Evolutionary conservation across 1,284 basidiomycete genomes (phyloP), one percentile per base, ranked within the genome.

Genomic region (Coniferiporia weirii): DNA sequence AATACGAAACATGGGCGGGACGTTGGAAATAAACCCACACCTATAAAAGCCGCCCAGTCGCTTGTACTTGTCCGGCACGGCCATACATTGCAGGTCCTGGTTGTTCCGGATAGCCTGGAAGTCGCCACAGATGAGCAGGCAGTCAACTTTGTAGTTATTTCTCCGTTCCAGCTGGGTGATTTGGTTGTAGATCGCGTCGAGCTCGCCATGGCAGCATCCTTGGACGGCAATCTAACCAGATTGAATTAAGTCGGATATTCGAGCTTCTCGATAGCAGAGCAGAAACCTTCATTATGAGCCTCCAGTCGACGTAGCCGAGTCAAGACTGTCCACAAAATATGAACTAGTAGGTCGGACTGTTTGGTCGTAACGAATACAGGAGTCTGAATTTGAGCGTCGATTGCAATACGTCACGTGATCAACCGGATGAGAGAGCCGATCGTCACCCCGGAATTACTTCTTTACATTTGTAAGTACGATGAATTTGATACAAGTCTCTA

Each of bases 201-300:
- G 83, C 64, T 87, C 82, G 52, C 95, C 97, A 70, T 99, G 96
- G 66, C 91, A 94, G 77, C 96, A 99, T 8, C 97, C 97, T 77
- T 98, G 88, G 32, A 98, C 79, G 10, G 95, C 95, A 61, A 98
- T 79, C 90, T 94, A 52, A 34, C 20, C 27, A 49, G 53, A 13
- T 9, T 9, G 44, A 46, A 20, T 19, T 46, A 46, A 46, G n/a
- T 9, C 12, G 44, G 19, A 19, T 4, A 46, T 6, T 46, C 44
- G 17, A 20, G 17, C 8, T 46, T 46, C 19, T 46, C 44, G 8
- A 9, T 46, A 20, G 44, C 17, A 46, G 44, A n/a, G 44, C 44
- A 46, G 17, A 46, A n/a, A 46, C 44, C 44, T 46, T 46, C 44
- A 46, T 46, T n/a, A 3, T 20, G n/a, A 27, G 27, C 27, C 27